Evolutionary conservation across 768 basidiomycete genomes (phyloP), one percentile per base, ranked within the genome.

Genomic region (Leccinellum luteum): DNA sequence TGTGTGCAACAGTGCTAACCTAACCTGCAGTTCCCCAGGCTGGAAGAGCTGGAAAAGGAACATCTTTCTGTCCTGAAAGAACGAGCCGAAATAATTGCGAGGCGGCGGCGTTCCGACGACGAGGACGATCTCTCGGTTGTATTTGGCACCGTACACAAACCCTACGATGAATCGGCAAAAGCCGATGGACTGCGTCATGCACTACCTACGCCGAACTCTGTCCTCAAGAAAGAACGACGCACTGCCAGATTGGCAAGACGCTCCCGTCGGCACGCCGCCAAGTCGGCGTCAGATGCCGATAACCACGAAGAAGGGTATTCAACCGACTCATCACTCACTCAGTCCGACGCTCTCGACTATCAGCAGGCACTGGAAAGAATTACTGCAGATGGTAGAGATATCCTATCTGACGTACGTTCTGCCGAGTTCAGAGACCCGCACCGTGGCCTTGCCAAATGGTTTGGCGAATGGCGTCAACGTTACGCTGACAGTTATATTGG

Each of bases 391-490:
- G 81, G 78, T 8, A 76, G 79, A 56, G 80, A 79, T 19, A 74
- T 97, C 6, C 76, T 96, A 30, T 79, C 82, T 10, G 95, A 98
- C 73, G 94, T 97, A 8, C 79, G 79, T 54, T 91, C 90, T 13
- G 82, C 84, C 48, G 94, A 94, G 61, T 97, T 96, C 73, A 78
- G 78, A 55, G 86, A 95, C 72, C 94, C 94, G 1, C 78, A 76
- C 10, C 79, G 82, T 55, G 94, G 92, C 0, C 83, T 89, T 70
- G 89, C 79, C 50, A 69, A 78, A 69, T 62, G 83, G 73, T 87
- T 87, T 54, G 79, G 78, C 1, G 79, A 77, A 57, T 98, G 95
- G 95, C 78, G 93, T 53, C 78, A 82, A 59, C 80, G 78, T 60
- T 93, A 88, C 63, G 78, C 77, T 6, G 94, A 98, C 60, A 92